phyloP scores from a whole-genome alignment of 2,329 filamentous ascomycete species.

The Venturia pyrina region DNA sequence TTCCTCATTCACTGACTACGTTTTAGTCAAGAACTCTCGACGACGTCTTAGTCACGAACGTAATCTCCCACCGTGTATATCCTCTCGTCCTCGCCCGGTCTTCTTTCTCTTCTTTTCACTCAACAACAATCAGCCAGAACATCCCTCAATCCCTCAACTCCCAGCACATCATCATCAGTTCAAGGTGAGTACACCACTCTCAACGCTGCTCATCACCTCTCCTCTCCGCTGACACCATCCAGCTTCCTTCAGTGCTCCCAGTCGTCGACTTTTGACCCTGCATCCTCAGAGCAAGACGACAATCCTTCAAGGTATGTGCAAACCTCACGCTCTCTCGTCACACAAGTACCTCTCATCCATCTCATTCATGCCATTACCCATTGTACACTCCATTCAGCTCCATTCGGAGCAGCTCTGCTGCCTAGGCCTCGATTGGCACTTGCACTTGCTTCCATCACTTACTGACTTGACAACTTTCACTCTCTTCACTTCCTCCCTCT shows the following conservation, averaged over 20 bases:
- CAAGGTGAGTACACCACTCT: constrained; percentile 2
- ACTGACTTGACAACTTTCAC: neutral
- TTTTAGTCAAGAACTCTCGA: neutral
- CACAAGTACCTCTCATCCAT: neutral
- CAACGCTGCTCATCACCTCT: neutral
- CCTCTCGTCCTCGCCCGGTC: neutral
- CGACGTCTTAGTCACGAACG: neutral
- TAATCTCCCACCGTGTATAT: neutral
- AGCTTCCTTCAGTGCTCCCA: constrained; percentile 10
- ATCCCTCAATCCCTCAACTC: constrained; percentile 9
- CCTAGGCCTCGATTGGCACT: neutral
- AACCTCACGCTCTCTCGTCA: neutral
- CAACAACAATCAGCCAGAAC: constrained; percentile 7
- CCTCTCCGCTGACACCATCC: neutral
- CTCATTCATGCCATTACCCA: neutral
- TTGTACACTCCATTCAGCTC: neutral
- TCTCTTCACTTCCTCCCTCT: neutral
- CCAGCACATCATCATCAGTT: constrained; percentile 13
- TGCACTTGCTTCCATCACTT: neutral
- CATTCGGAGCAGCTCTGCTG: neutral
- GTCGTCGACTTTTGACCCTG: constrained; percentile 10
- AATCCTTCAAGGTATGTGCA: constrained; percentile 11
- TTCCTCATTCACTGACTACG: constrained; percentile 7
- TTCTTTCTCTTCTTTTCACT: constrained; percentile 7
- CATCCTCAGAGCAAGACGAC: constrained; percentile 7